phyloP scores from a whole-genome alignment of 352 stramenopile genomes.

The Phytophthora colocasiae region DNA sequence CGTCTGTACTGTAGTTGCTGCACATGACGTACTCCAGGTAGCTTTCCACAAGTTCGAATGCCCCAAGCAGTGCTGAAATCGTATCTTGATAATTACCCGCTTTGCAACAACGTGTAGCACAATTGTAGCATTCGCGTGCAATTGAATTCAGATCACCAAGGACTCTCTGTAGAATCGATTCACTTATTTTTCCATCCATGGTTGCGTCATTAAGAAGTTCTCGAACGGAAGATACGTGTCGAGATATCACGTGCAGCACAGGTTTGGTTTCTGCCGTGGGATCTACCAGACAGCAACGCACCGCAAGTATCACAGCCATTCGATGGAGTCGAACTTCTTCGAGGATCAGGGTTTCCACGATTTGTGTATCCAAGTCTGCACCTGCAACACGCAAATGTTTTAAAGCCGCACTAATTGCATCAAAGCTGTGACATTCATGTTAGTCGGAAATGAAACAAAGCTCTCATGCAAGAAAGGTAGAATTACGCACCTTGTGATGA shows the following conservation, averaged over 20 bases:
- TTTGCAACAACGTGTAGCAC: conserved; percentile 61
- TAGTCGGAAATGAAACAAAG: conserved; percentile 19
- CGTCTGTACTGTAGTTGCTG: conserved; percentile 34
- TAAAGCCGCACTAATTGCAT: conserved; percentile 32
- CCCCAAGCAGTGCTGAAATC: conserved; percentile 45
- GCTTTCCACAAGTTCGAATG: conserved; percentile 59
- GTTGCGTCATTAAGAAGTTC: conserved; percentile 53
- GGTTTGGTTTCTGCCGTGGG: conserved; percentile 3
- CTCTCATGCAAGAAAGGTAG: not conserved
- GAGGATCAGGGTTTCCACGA: conserved; percentile 40
- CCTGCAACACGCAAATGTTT: conserved; percentile 27
- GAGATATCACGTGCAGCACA: conserved; percentile 24
- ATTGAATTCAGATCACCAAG: conserved; percentile 67
- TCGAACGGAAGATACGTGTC: conserved; percentile 38
- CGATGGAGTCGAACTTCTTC: conserved; percentile 56
- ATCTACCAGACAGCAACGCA: conserved; percentile 16
- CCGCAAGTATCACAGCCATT: conserved; percentile 46
- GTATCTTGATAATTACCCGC: conserved; percentile 46
- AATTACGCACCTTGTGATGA: conserved; percentile 46
- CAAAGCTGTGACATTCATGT: conserved; percentile 40
- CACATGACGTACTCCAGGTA: conserved; percentile 78
- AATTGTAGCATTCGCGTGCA: conserved; percentile 69
- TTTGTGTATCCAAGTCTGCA: conserved; percentile 16
- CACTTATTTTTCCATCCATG: conserved; percentile 28
- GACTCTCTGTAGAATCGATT: conserved; percentile 43